Evolutionary conservation across 2,329 filamentous ascomycete species (phyloP), one percentile per base, ranked within the genome.

Genomic region (Mycosphaerella sp.): DNA sequence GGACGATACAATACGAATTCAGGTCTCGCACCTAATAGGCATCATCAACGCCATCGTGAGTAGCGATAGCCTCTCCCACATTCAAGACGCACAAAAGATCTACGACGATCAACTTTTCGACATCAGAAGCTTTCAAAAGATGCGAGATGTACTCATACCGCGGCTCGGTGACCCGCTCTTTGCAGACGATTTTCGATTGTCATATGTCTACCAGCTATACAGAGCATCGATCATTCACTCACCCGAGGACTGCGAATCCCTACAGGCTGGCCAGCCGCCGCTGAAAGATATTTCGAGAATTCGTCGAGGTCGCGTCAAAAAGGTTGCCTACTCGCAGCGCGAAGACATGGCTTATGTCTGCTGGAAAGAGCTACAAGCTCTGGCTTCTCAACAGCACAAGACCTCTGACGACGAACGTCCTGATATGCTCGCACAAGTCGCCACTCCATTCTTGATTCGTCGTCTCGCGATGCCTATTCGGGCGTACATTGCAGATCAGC

Each of bases 401-500:
- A 52, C 52, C 10, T 25, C 21, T 25, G 21, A 25, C 4, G 21
- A 25, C 1, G 36, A 79, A 2, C 71, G 73, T 14, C 70, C 76
- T n/a, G 71, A 77, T 36, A 70, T 66, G n/a, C 80, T 97, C 13
- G 86, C 91, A 0, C 79, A 82, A 64, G 85, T 85, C 3, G 81
- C 85, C 0, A 85, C 87, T 0, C 89, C 89, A 0, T 91, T 88
- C 62, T 76, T 97, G 2, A 85, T 97, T 40, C 74, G 95, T 1
- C 83, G 93, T 2, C 82, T 86, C 10, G 89, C 87, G 0, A 74
- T 95, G 13, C 84, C 87, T 0, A 71, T 97, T n/a, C 84, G 88
- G 50, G 77, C 84, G 0, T 97, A 95, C 65, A 84, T 94, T 41
- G 87, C 89, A 3, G 93, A 98, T 67, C 91, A 96, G 65, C 90